Percentiles rank a stretch among this genome's conserved stretches.
Conservation (phyloP, 179 eudicot species). For the Silene noctiflora region DNA sequence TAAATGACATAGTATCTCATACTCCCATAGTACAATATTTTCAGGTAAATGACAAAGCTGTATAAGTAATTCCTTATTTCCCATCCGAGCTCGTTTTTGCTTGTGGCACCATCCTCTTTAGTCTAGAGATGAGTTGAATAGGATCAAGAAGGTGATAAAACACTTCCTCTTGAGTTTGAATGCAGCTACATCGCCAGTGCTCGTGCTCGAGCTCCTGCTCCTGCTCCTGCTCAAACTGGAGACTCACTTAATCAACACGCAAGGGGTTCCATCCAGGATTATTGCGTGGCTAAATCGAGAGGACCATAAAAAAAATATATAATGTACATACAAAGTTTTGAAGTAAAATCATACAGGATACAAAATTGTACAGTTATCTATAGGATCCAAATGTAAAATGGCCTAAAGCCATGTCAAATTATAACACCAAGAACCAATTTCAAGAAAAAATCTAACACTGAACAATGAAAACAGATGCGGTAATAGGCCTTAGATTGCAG, state of each 20-base stretch:
- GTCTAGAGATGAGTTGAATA: no score
- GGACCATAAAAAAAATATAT: background rate
- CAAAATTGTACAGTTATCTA: background rate
- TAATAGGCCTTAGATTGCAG: conserved; percentile 15
- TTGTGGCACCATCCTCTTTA: no score
- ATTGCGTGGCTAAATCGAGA: background rate
- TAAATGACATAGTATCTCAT: no score
- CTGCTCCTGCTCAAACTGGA: no score
- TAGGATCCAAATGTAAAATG: background rate
- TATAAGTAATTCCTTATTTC: background rate
- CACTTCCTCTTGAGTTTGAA: no score
- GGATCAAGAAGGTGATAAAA: no score
- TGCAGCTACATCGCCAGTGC: no score
- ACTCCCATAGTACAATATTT: no score
- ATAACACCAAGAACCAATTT: background rate
- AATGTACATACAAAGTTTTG: background rate
- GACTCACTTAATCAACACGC: no score
- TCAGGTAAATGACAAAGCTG: no score
- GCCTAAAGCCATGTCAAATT: background rate
- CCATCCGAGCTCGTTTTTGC: background rate
- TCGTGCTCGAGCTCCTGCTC: no score
- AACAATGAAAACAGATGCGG: background rate
- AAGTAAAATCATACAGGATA: background rate
- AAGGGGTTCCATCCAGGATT: no score
- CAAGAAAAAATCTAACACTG: background rate